A percentile compares a stretch with the other conserved stretches of the same genome.
phyloP scores from a whole-genome alignment of 2,329 filamentous ascomycete species.

The Berkeleyomyces basicola region DNA sequence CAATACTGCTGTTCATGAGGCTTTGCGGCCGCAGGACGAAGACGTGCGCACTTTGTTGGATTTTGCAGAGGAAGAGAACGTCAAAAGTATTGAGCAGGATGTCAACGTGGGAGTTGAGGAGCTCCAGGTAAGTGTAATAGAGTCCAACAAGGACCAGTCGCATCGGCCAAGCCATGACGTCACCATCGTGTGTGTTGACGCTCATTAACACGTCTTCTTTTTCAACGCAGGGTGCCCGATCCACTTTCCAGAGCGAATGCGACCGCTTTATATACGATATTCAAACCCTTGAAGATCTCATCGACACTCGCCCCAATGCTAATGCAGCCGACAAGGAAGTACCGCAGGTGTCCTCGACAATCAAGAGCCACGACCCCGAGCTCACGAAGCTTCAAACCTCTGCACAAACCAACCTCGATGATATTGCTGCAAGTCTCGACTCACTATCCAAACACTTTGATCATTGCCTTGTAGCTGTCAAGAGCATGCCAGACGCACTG shows the following conservation, averaged over 20 bases:
- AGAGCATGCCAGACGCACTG: constrained; percentile 70
- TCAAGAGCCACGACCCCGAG: constrained; percentile 16
- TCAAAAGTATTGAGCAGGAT: constrained; percentile 46
- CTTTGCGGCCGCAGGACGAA: constrained; percentile 42
- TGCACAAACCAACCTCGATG: constrained; percentile 58
- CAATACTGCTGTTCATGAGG: constrained; percentile 45
- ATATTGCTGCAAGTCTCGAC: constrained; percentile 66
- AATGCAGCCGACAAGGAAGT: constrained; percentile 19
- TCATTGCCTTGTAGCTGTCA: constrained; percentile 77
- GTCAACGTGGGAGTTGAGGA: constrained; percentile 56
- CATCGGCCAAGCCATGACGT: not conserved
- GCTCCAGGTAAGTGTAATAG: constrained; percentile 37
- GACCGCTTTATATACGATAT: constrained; percentile 61
- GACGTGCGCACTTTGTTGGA: constrained; percentile 50
- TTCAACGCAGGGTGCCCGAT: constrained; percentile 33
- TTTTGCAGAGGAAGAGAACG: constrained; percentile 58
- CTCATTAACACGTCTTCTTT: constrained; percentile 12
- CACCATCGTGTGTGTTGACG: not conserved
- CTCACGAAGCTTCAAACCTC: constrained; percentile 39
- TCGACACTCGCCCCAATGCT: constrained; percentile 22
- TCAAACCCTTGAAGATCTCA: constrained; percentile 41
- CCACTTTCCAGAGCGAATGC: constrained; percentile 61
- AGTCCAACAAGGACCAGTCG: not conserved
- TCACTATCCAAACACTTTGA: constrained; percentile 81
- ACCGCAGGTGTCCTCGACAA: constrained; percentile 5